Base-by-base conservation (phyloP, 2,329 filamentous ascomycete genomes). In the Monosporascus sp. region DNA sequence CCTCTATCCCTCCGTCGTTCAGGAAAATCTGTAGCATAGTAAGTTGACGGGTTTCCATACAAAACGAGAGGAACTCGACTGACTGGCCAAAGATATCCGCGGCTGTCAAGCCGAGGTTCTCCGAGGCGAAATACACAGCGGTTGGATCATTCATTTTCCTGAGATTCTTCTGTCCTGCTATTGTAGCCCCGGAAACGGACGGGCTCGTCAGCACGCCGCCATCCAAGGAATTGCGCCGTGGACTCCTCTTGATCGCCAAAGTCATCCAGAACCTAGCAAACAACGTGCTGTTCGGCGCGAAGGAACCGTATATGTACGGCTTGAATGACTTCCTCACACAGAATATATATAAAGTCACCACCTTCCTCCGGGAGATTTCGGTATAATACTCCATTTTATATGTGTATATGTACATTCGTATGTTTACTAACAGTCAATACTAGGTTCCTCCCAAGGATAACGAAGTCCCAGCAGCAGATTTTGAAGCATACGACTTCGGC, bases 281-380 rank as follows among this genome's bases (percentile, higher is more conserved):
- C 61, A 88, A 88, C 54, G 85, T 88, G 28, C 73, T 88, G 1
- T 88, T 88, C 59, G 85, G 86, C 4, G 83, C 84, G 37, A 88
- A 88, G 66, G 85, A 88, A 63, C 82, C 84, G 3, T 88, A 87
- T 63, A 88, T 88, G 86, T 86, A 83, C 56, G 83, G 85, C 1
- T 70, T 88, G 22, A 88, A 88, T 63, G 79, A 86, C 54, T 88
- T 88, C 56, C 68, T 88, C 22, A 82, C 84, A 1, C 77, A 85
- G 57, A 86, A 88, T 58, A 88, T 88, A 50, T 86, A 85, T 64
- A 73, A 78, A 37, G 82, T 88, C 17, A 88, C 84, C 2, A 81
- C 79, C 0, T 88, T 88, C 60, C 69, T 88, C 28, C 76, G 84
- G 26, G 82, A 87, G 61, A 87, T 88, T 55, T 87, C 85, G 37